phyloP scores from a whole-genome alignment of 768 basidiomycete species.

The Crucibulum laeve region DNA sequence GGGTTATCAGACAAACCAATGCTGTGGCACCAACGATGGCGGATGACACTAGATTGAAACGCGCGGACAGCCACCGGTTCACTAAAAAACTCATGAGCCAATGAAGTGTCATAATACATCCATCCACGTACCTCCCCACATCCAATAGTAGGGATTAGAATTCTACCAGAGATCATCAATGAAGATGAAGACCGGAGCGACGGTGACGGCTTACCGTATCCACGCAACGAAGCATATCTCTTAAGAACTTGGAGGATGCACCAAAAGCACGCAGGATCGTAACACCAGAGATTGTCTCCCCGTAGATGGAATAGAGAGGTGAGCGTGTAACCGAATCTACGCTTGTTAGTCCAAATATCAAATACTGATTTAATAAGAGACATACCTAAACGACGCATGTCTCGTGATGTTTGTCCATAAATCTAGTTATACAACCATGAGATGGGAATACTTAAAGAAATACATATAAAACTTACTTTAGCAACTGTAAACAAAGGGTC shows the following conservation, averaged over 20 bases:
- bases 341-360: background rate
- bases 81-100: constrained; percentile 37
- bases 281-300: constrained; percentile 31
- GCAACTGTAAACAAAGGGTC: constrained; percentile 23
- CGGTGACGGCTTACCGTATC: constrained; percentile 68
- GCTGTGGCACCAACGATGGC: constrained; percentile 69
- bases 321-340: constrained; percentile 46
- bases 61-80: constrained; percentile 85
- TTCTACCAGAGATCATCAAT: constrained; percentile 23
- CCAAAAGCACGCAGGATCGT: constrained; percentile 71
- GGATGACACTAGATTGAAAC: constrained; percentile 80
- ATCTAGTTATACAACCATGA: constrained; percentile 19
- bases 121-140: constrained; percentile 67
- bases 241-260: constrained; percentile 74
- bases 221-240: constrained; percentile 74
- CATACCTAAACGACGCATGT: constrained; percentile 57
- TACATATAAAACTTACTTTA: constrained; percentile 20
- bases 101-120: background rate
- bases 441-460: background rate
- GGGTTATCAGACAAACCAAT: constrained; percentile 60
- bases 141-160: constrained; percentile 82
- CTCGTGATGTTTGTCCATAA: constrained; percentile 18
- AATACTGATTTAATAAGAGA: constrained; percentile 3
- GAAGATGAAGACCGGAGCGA: constrained; percentile 15
- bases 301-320: constrained; percentile 31